A percentile compares a stretch with the other conserved stretches of the same genome.
Conservation (phyloP, 1,139 yeast genomes). For the Diutina rugosa region DNA sequence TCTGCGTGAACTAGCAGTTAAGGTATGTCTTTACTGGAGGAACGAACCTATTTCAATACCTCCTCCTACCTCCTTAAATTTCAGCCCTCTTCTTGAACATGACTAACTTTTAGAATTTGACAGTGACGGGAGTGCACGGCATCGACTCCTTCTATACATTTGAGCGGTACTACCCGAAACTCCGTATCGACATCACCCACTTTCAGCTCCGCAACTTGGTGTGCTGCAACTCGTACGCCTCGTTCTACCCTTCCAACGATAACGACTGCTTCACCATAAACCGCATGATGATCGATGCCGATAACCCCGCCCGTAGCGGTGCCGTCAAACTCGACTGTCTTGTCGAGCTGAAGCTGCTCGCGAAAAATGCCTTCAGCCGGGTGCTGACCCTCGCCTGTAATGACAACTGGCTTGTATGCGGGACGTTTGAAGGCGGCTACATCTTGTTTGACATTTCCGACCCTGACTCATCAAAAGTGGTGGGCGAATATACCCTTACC, state of each 20-base stretch:
- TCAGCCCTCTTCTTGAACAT: conserved; percentile 1
- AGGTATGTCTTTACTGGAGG: conserved; percentile 14
- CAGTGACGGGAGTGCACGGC: conserved; percentile 10
- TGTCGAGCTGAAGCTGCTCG: conserved; percentile 24
- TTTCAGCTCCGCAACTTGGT: conserved; percentile 45
- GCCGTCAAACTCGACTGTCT: conserved; percentile 21
- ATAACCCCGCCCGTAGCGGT: conserved; percentile 9
- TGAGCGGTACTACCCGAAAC: conserved; percentile 26
- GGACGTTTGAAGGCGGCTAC: conserved; percentile 45
- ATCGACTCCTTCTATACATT: conserved; percentile 25
- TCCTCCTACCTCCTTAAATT: not conserved
- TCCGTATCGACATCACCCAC: conserved; percentile 40
- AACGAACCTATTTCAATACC: not conserved
- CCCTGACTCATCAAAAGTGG: conserved; percentile 11
- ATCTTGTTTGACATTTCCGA: conserved; percentile 21
- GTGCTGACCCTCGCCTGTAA: conserved; percentile 38
- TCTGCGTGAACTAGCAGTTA: conserved; percentile 18
- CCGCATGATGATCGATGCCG: conserved; percentile 17
- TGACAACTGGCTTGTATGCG: conserved; percentile 30
- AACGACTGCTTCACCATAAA: conserved; percentile 25
- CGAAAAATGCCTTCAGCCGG: conserved; percentile 21
- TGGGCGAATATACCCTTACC: conserved; percentile 29
- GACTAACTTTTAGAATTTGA: conserved; percentile 12
- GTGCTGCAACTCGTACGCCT: conserved; percentile 25
- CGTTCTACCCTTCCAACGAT: conserved; percentile 26